Conservation (phyloP, 805 yeast genomes). For the Wickerhamiella australiensis region DNA sequence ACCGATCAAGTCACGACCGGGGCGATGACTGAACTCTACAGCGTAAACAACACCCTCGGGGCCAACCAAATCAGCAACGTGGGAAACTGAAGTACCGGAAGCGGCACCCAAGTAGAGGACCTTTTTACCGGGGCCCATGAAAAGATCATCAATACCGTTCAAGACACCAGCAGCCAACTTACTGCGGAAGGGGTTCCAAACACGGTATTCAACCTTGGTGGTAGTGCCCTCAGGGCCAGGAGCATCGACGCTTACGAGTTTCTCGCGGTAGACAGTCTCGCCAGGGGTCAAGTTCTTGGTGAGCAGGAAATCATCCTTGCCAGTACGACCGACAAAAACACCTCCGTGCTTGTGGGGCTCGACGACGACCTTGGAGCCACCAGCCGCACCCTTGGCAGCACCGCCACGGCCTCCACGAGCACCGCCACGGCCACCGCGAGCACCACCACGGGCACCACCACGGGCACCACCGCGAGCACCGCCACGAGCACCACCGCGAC, state of each 20-base stretch:
- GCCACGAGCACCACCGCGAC: conserved; percentile 42
- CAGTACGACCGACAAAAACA: conserved; percentile 92
- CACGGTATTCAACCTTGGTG: conserved; percentile 96
- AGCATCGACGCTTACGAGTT: conserved; percentile 87
- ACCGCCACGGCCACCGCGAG: conserved; percentile 40
- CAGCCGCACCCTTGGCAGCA: conserved; percentile 43
- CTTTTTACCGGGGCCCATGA: conserved; percentile 96
- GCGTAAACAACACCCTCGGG: conserved; percentile 99
- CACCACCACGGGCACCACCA: conserved; percentile 41
- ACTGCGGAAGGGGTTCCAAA: conserved; percentile 99
- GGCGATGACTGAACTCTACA: conserved; percentile 98
- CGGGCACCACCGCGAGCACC: conserved; percentile 32
- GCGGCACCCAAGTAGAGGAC: conserved; percentile 98
- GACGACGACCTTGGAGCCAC: conserved; percentile 85
- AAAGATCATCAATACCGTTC: conserved; percentile 98
- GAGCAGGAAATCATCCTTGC: conserved; percentile 95
- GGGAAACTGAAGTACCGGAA: conserved; percentile 97
- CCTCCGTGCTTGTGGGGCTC: conserved; percentile 98
- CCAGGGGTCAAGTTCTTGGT: conserved; percentile 97
- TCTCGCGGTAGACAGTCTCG: conserved; percentile 97
- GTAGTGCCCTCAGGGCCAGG: conserved; percentile 73
- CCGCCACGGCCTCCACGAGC: conserved; percentile 49
- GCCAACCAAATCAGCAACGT: conserved; percentile 96
- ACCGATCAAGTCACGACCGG: conserved; percentile 97
- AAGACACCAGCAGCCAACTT: conserved; percentile 99